Conservation (phyloP, 2,329 filamentous ascomycete genomes). For the Chaetomium globosum region DNA sequence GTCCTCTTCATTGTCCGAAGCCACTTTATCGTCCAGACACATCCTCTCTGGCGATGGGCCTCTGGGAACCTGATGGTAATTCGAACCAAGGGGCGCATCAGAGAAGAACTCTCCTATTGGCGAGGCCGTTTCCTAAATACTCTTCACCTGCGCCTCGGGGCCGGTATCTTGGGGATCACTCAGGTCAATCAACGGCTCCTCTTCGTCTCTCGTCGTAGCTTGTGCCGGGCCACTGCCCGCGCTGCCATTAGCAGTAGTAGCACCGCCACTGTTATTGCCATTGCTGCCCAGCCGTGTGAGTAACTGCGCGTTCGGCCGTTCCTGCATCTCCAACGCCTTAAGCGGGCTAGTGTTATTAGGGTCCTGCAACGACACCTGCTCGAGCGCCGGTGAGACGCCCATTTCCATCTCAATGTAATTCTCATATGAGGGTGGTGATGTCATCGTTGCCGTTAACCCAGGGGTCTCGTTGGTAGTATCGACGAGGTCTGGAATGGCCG, state of each 20-base stretch:
- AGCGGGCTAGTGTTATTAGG: conserved; percentile 11
- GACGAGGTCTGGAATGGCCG: conserved; percentile 13
- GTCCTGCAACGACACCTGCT: conserved; percentile 29
- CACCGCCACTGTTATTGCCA: neutral
- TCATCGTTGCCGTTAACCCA: neutral
- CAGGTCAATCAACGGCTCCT: conserved; percentile 15
- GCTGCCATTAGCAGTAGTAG: neutral
- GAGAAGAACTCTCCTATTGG: neutral
- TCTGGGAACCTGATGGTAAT: no score
- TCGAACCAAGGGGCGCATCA: neutral
- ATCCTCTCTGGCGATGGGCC: neutral
- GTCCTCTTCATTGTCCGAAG: neutral
- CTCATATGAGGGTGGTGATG: conserved; percentile 17
- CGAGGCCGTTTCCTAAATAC: conserved; percentile 11
- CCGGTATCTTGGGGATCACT: neutral
- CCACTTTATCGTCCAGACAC: neutral
- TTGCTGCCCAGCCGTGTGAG: conserved; percentile 6
- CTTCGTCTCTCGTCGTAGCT: neutral
- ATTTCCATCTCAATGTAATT: conserved; percentile 21
- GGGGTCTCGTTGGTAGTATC: conserved; percentile 9
- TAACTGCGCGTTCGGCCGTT: conserved; percentile 20
- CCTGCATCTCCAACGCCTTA: conserved; percentile 31
- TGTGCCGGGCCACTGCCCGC: neutral
- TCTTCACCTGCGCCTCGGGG: neutral
- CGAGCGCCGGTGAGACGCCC: conserved; percentile 16